Percentiles rank a stretch among this genome's conserved stretches.
Conservation (phyloP, 1,139 yeast species). For the Pneumocystis sp. region DNA sequence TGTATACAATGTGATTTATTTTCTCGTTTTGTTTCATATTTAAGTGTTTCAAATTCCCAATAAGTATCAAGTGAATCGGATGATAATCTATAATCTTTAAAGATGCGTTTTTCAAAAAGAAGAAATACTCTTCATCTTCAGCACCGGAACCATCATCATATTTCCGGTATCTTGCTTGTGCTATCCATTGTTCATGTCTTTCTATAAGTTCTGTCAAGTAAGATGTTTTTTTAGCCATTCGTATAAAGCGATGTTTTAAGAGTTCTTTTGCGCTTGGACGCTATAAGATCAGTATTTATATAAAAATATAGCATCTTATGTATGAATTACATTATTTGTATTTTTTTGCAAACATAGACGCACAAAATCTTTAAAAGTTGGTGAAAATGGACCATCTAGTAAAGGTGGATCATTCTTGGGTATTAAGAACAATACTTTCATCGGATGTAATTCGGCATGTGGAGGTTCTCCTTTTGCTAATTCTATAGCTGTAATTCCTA, state of each 20-base stretch:
- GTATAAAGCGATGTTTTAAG: conserved; percentile 14
- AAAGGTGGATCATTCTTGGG: conserved; percentile 57
- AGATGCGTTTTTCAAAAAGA: not conserved
- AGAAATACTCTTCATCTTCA: not conserved
- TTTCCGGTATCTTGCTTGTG: conserved; percentile 1
- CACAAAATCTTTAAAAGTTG: conserved; percentile 45
- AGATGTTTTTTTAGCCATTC: conserved; percentile 14
- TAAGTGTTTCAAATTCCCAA: not conserved
- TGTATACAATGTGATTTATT: not conserved
- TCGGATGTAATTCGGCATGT: conserved; percentile 50
- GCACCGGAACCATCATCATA: conserved; percentile 2
- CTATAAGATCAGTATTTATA: conserved; percentile 5
- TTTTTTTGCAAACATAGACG: conserved; percentile 43
- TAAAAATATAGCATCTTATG: not conserved
- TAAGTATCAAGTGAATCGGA: not conserved
- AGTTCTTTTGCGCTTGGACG: conserved; percentile 18
- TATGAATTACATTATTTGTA: conserved; percentile 26
- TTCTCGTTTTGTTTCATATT: not conserved
- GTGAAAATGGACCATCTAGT: conserved; percentile 35
- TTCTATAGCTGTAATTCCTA: conserved; percentile 72
- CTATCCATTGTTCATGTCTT: conserved; percentile 10
- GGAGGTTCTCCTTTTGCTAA: conserved; percentile 64
- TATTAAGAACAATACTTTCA: conserved; percentile 57
- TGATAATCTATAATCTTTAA: not conserved
- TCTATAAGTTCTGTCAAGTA: conserved; percentile 13